Conservation (phyloP, 2,329 filamentous ascomycete species). For the Xylaria sp. region DNA sequence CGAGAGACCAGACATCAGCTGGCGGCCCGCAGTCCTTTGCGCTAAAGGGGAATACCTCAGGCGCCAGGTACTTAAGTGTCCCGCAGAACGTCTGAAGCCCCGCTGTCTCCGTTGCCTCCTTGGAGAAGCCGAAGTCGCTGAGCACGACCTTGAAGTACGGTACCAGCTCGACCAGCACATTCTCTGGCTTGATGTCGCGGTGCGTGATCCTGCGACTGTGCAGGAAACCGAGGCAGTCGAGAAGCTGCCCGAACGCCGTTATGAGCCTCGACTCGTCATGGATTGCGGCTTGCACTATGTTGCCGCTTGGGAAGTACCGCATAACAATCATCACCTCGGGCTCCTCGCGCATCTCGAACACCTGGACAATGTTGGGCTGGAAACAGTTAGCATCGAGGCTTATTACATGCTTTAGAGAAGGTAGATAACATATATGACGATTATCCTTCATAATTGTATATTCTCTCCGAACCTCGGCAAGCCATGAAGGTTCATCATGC, state of each 20-base stretch:
- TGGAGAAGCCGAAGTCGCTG: background rate
- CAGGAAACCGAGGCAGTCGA: background rate
- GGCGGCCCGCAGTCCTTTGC: too few relatives aligned
- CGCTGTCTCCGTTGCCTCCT: background rate
- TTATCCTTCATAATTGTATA: background rate
- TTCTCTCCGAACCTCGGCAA: background rate
- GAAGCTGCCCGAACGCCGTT: background rate
- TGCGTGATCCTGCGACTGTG: background rate
- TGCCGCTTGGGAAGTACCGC: background rate
- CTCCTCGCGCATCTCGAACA: background rate
- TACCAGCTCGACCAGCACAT: background rate
- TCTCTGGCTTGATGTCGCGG: background rate
- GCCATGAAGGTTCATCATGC: background rate
- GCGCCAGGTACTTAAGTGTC: background rate
- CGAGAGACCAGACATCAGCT: background rate
- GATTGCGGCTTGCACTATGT: background rate
- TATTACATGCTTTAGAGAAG: too few relatives aligned
- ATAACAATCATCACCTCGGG: background rate
- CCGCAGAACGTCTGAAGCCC: background rate
- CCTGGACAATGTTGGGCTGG: background rate
- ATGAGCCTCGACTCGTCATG: background rate
- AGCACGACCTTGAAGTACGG: background rate
- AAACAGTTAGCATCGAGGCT: background rate
- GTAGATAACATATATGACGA: background rate
- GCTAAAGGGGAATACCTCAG: background rate